Percentiles rank a stretch among this genome's conserved stretches.
These are phyloP conservation scores for Cytidiella melzeri DNA, from an alignment of 768 basidiomycete genomes.

Conservation along the genomic window DNA sequence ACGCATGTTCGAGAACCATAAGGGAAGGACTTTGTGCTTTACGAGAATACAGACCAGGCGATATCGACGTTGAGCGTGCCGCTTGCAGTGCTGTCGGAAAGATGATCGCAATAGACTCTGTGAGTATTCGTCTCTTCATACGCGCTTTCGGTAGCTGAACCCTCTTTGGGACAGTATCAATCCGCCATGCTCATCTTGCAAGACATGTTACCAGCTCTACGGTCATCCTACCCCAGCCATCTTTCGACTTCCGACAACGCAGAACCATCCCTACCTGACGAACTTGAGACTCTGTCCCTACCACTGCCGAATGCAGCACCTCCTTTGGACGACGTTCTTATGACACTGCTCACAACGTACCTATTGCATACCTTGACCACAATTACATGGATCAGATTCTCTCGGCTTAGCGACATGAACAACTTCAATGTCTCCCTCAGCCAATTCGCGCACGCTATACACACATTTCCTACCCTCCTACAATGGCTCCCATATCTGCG, in stretches of 20 bases:
- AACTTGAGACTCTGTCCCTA: constrained; percentile 34
- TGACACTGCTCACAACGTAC: constrained; percentile 56
- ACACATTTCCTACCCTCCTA: constrained; percentile 33
- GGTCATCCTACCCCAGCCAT: constrained; percentile 20
- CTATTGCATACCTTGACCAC: constrained; percentile 48
- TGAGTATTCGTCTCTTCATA: constrained; percentile 37
- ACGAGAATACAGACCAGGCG: constrained; percentile 37
- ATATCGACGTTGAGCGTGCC: constrained; percentile 68
- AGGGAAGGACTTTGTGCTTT: constrained; percentile 40
- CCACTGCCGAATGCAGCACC: constrained; percentile 33
- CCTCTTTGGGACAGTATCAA: too few species aligned
- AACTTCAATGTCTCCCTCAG: constrained; percentile 7
- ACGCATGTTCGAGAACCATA: constrained; percentile 33
- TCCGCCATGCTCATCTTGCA: constrained; percentile 39
- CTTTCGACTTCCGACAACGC: background rate
- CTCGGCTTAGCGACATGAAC: constrained; percentile 1
- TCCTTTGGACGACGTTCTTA: constrained; percentile 27
- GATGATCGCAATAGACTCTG: constrained; percentile 63
- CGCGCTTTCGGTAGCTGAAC: too few species aligned
- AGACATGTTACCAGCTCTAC: constrained; percentile 41
- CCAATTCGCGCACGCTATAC: constrained; percentile 29
- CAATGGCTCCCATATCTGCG: constrained; percentile 46
- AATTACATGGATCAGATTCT: constrained; percentile 24
- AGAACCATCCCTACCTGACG: background rate
- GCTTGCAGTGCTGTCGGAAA: constrained; percentile 64